Evolutionary conservation across 129 eudicot genomes (phyloP), one percentile per base, ranked within the genome.

Genomic region (Solidago caesia): DNA sequence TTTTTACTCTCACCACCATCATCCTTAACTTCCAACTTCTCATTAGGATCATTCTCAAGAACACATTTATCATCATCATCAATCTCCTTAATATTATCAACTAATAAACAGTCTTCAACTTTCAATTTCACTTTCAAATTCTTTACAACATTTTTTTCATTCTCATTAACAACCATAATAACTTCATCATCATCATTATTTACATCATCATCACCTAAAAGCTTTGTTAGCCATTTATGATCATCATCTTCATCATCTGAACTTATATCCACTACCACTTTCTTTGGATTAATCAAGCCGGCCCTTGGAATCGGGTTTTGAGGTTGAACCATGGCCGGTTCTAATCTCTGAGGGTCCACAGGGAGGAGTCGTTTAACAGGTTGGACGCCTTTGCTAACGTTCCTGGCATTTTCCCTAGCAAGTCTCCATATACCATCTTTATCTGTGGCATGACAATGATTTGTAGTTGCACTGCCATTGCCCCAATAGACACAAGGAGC

Each of bases 1-100:
- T 82, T 16, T 7, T 53, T 41, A 5, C 47, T 5, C 13, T 13
- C 39, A 33, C 39, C 39, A 33, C 39, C 39, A 9, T 53, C 75
- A 67, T 55, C 71, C 77, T 44, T 67, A 45, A 73, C 65, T 1
- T 59, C 72, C 67, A 74, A 75, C 5, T 78, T 75, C 64, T 84
- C 85, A 76, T 90, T 92, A 0, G 99, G 99, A 66, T 94, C 94
- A 4, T 86, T 78, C 56, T 91, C 97, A 85, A 94, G 83, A 70
- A 94, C 74, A 83, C 99, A 94, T 33, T 92, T 21, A 21, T 21
- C 98, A 77, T 88, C 98, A 71, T 90, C 96, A 33, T 33, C 39
- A 33, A 33, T 33, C 2, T 33, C 39, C 39, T 33, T 33, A 33
- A 3, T 33, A 33, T 33, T 3, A 6, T 81, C 89, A 57, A 57